Base-by-base conservation (phyloP, 768 basidiomycete genomes). In the Roridomyces roridus region DNA sequence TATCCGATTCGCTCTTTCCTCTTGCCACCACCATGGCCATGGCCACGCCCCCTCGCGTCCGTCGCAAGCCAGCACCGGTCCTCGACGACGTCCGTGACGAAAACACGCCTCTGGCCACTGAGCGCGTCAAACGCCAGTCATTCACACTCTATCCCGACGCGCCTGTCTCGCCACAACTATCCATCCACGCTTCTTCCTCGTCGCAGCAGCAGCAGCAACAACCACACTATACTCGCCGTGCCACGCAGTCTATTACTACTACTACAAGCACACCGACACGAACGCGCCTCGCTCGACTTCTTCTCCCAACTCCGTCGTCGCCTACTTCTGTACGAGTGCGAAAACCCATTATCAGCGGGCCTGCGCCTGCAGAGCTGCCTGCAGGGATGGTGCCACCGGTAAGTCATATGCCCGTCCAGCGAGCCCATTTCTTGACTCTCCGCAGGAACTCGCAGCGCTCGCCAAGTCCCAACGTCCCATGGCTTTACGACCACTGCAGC, bases 41-140 rank as follows among this genome's bases (percentile, higher is more conserved):
- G 14, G 18, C 42, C 21, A 41, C 37, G 8, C 8, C 41, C 28
- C 29, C 39, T 6, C 23, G 51, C 17, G 37, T 55, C 21, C 52
- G 48, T 29, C 52, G 59, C 47, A 60, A 60, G 34, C 59, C 58
- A 26, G 52, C 28, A 8, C 59, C 59, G 26, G 48, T 42, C n/a
- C 24, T 50, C 43, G 44, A 51, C 29, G 20, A 14, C 20, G 51
- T 36, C 3, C 39, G 31, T 37, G 41, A 47, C 18, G 20, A 2
- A 35, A 23, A 23, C 18, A 28, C 18, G n/a, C 25, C 39, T 25
- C 49, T 12, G 41, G 3, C 29, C 20, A 34, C 31, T 6, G 23
- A 3, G 20, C 36, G 17, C 3, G 17, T 40, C 14, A 35, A 23
- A 2, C 51, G 51, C 31, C 51, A 53, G 21, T 59, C 53, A 28